These are phyloP conservation scores for Colletotrichum navitas DNA, from an alignment of 2,329 filamentous ascomycete species.

Conservation along the genomic window DNA sequence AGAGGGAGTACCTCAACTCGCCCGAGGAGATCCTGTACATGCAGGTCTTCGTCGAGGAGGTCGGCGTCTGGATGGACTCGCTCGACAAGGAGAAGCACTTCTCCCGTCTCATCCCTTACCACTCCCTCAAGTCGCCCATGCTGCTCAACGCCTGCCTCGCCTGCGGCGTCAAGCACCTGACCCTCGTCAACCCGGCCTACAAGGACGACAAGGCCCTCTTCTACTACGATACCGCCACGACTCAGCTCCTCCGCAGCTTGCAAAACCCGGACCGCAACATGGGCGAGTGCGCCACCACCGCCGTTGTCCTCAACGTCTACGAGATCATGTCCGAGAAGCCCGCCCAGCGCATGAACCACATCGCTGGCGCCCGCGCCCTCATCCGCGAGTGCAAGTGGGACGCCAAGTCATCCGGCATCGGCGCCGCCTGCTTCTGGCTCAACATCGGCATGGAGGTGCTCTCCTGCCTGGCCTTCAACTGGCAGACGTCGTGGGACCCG, in stretches of 20 bases:
- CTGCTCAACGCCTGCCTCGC: conserved; percentile 89
- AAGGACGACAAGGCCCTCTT: conserved; percentile 81
- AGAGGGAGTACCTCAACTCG: conserved; percentile 75
- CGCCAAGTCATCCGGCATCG: conserved; percentile 81
- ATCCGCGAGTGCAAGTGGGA: conserved; percentile 94
- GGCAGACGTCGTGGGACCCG: conserved; percentile 88
- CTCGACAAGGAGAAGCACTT: conserved; percentile 91
- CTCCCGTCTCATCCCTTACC: conserved; percentile 84
- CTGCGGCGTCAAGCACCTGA: conserved; percentile 86
- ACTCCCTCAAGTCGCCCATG: conserved; percentile 86
- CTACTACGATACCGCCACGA: conserved; percentile 89
- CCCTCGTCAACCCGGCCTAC: conserved; percentile 75
- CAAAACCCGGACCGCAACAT: conserved; percentile 89
- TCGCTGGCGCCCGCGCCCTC: conserved; percentile 84
- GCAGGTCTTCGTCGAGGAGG: conserved; percentile 92
- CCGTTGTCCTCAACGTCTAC: conserved; percentile 90
- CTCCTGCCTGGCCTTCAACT: conserved; percentile 88
- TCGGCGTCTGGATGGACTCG: conserved; percentile 94
- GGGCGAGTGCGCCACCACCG: conserved; percentile 86
- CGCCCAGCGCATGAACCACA: conserved; percentile 87
- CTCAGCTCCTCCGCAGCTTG: conserved; percentile 79
- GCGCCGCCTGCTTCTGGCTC: conserved; percentile 92
- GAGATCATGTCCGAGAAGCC: conserved; percentile 90
- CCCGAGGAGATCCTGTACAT: conserved; percentile 88
- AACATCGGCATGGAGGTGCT: conserved; percentile 93